Conservation (phyloP, 2,329 filamentous ascomycete species). For the Harringtonia lauricola region DNA sequence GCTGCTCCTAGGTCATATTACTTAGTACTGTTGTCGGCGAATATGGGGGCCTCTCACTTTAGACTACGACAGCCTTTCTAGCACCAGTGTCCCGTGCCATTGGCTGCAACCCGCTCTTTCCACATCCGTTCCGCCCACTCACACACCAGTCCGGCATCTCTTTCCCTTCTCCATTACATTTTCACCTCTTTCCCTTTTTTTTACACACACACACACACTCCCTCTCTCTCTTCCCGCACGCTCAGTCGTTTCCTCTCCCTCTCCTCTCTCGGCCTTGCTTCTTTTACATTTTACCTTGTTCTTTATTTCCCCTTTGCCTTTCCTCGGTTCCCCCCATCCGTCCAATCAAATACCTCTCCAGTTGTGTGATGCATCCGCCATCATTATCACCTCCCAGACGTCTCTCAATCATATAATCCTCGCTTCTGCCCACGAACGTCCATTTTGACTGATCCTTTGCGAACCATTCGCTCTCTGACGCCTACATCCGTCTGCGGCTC, state of each 20-base stretch:
- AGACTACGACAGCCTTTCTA: constrained; percentile 1
- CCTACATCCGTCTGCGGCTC: neutral
- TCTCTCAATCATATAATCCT: neutral
- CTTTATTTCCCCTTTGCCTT: neutral
- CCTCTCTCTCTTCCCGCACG: neutral
- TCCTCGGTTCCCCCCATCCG: neutral
- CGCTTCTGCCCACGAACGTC: no score
- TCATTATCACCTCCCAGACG: neutral
- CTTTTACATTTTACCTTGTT: neutral
- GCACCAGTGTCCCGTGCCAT: constrained; percentile 2
- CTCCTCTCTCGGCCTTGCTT: neutral
- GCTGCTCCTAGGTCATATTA: no score
- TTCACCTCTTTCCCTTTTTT: constrained; percentile 4
- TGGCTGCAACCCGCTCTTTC: constrained; percentile 8
- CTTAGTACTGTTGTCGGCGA: neutral
- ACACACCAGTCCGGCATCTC: constrained; percentile 3
- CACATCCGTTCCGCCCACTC: constrained; percentile 7
- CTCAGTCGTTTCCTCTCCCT: neutral
- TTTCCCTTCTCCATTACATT: constrained; percentile 6
- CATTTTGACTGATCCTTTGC: neutral
- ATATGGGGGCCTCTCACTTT: neutral
- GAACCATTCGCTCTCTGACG: neutral
- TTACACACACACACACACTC: neutral
- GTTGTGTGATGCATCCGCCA: neutral
- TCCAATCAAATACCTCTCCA: neutral